These are phyloP conservation scores for Ophiocordyceps camponoti-saundersi DNA, from an alignment of 2,329 filamentous ascomycete species.

Conservation along the genomic window DNA sequence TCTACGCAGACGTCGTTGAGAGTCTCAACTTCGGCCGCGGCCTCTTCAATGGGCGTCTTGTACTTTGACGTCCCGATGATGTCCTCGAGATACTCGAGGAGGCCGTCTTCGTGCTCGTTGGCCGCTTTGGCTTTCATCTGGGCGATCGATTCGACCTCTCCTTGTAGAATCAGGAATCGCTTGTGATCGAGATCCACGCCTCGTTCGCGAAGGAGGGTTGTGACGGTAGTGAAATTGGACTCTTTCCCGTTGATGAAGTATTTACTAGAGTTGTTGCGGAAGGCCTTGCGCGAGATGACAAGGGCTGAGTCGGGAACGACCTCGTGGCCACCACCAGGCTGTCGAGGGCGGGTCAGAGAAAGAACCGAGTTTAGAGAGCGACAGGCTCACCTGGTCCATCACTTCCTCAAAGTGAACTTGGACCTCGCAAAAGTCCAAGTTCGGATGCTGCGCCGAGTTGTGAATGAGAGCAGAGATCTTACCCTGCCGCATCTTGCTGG, in stretches of 20 bases:
- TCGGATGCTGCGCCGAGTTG: conserved; percentile 75
- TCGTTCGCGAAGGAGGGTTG: conserved; percentile 66
- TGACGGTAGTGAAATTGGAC: conserved; percentile 86
- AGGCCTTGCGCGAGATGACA: conserved; percentile 78
- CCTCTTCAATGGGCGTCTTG: conserved; percentile 91
- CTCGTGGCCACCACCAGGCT: conserved; percentile 56
- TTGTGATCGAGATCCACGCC: conserved; percentile 97
- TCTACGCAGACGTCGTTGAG: conserved; percentile 91
- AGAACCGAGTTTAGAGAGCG: too few relatives aligned
- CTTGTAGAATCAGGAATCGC: conserved; percentile 90
- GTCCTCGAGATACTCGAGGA: conserved; percentile 92
- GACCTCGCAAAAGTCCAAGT: conserved; percentile 84
- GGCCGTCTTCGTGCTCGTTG: conserved; percentile 88
- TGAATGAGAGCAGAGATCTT: conserved; percentile 97
- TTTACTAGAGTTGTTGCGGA: conserved; percentile 96
- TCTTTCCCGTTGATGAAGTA: conserved; percentile 89
- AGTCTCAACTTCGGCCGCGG: conserved; percentile 73
- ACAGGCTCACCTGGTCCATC: conserved; percentile 50
- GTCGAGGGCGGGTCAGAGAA: conserved; percentile 9
- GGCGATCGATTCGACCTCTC: conserved; percentile 95
- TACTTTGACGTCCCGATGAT: conserved; percentile 99
- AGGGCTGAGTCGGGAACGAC: conserved; percentile 71
- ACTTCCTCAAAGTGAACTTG: conserved; percentile 95
- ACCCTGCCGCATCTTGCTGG: conserved; percentile 97
- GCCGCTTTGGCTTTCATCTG: conserved; percentile 97